Evolutionary conservation across 352 stramenopile genomes (phyloP).

Genomic region (Pythium apleroticum): DNA sequence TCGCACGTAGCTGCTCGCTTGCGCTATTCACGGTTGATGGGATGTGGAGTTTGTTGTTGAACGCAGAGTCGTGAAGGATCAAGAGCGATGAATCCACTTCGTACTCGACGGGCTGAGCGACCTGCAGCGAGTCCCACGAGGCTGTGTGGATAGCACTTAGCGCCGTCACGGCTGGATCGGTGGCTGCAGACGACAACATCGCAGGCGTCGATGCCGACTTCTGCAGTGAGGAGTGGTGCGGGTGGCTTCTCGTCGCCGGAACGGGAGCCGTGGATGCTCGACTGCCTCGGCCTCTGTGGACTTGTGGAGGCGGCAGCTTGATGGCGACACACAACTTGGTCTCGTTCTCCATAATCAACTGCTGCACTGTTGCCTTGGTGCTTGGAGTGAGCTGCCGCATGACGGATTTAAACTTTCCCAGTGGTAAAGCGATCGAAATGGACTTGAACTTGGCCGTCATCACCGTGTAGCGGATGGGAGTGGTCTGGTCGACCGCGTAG

Average conservation of each 20-base stretch:
- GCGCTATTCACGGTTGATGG: conserved; percentile 20
- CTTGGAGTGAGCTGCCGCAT: conserved; percentile 39
- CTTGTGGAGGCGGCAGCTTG: conserved; percentile 15
- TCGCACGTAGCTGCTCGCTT: conserved; percentile 7
- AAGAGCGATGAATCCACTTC: conserved; percentile 61
- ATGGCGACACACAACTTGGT: conserved; percentile 36
- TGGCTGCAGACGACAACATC: not conserved
- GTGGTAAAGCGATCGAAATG: conserved; percentile 47
- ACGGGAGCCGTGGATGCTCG: not conserved
- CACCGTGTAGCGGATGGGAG: conserved; percentile 35
- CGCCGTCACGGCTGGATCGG: conserved; percentile 2
- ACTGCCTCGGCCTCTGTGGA: not conserved
- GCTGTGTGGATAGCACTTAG: conserved; percentile 23
- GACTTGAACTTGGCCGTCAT: conserved; percentile 56
- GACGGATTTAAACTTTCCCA: conserved; percentile 54
- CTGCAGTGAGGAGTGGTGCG: not conserved
- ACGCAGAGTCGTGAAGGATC: conserved; percentile 47
- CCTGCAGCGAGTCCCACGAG: conserved; percentile 54
- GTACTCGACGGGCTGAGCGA: conserved; percentile 49
- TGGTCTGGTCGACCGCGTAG: conserved; percentile 35
- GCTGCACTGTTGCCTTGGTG: conserved; percentile 33
- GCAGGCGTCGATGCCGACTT: conserved; percentile 8
- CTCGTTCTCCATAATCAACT: conserved; percentile 40
- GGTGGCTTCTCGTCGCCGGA: not conserved
- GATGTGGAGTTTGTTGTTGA: conserved; percentile 29